These are phyloP conservation scores for Aeschynomene evenia DNA, from an alignment of 306 rosid genomes.

Conservation along the genomic window DNA sequence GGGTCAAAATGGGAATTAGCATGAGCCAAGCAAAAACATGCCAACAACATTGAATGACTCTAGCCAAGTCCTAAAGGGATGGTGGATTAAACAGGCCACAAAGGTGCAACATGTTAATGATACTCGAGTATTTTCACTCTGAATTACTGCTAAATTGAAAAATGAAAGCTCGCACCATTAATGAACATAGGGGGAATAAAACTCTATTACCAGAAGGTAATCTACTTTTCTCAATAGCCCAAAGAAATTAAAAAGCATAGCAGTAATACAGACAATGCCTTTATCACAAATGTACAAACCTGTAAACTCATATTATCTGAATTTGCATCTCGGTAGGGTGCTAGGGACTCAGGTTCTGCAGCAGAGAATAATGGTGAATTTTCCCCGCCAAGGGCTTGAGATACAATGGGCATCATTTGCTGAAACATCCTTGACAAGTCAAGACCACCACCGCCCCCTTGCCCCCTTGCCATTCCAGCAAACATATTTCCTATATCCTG, in stretches of 20 bases:
- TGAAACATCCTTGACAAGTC: slow-evolving; percentile 89
- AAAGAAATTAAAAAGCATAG: slow-evolving; percentile 5
- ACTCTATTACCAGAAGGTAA: not conserved
- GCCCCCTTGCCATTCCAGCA: slow-evolving; percentile 66
- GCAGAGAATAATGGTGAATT: slow-evolving; percentile 44
- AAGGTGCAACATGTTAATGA: not conserved
- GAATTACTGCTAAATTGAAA: not conserved
- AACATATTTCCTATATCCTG: slow-evolving; percentile 74
- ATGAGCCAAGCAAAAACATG: not conserved
- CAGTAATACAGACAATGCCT: slow-evolving; percentile 12
- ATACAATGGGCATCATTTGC: slow-evolving; percentile 97
- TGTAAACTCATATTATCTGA: slow-evolving; percentile 46
- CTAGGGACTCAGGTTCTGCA: slow-evolving; percentile 41
- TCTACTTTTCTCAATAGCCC: not conserved
- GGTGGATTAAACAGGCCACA: not conserved
- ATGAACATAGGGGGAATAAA: too few relatives aligned
- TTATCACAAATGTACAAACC: slow-evolving; percentile 46
- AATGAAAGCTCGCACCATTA: too few relatives aligned
- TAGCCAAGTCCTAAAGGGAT: not conserved
- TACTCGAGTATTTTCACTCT: not conserved
- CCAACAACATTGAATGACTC: not conserved
- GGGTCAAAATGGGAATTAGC: not conserved
- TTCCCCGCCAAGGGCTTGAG: slow-evolving; percentile 69
- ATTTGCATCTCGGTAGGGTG: slow-evolving; percentile 35
- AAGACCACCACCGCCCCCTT: slow-evolving; percentile 78